These are phyloP conservation scores for Fomitopsis schrenkii DNA, from an alignment of 1,284 basidiomycete genomes.

Conservation along the genomic window DNA sequence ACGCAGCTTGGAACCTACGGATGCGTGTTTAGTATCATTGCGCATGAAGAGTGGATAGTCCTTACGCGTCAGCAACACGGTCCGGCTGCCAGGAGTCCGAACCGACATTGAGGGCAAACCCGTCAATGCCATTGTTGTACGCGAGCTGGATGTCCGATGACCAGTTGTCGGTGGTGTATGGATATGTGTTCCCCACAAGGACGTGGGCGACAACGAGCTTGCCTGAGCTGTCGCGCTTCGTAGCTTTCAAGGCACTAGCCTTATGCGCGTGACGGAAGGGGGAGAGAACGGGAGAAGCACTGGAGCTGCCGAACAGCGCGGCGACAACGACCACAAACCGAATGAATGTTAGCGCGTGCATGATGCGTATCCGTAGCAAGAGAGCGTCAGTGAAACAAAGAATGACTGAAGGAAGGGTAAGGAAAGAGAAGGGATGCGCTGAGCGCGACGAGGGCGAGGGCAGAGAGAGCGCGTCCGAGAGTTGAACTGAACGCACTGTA, in stretches of 20 bases:
- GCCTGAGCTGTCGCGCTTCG: conserved; percentile 11
- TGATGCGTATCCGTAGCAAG: not conserved
- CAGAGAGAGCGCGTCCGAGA: not conserved
- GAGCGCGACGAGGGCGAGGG: not conserved
- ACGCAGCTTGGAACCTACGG: conserved; percentile 52
- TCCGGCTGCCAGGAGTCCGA: conserved; percentile 61
- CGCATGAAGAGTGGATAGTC: conserved; percentile 11
- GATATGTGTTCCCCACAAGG: conserved; percentile 66
- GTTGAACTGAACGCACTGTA: not conserved
- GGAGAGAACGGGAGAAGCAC: not conserved
- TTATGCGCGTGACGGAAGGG: conserved; percentile 8
- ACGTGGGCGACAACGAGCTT: conserved; percentile 65
- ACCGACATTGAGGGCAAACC: conserved; percentile 66
- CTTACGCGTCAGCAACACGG: conserved; percentile 64
- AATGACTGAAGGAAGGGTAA: not conserved
- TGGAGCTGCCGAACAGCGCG: not conserved
- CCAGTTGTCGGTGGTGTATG: conserved; percentile 60
- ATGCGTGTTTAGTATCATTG: conserved; percentile 6
- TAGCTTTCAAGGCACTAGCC: conserved; percentile 1
- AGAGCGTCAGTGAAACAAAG: not conserved
- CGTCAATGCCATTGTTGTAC: conserved; percentile 56
- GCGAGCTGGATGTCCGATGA: conserved; percentile 54
- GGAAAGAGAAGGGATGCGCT: not conserved
- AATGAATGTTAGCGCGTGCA: not conserved
- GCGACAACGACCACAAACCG: not conserved